Percentiles rank a stretch among this genome's conserved stretches.
These are phyloP conservation scores for Alternaria sp. DNA, from an alignment of 2,329 filamentous ascomycete species.

Conservation along the genomic window DNA sequence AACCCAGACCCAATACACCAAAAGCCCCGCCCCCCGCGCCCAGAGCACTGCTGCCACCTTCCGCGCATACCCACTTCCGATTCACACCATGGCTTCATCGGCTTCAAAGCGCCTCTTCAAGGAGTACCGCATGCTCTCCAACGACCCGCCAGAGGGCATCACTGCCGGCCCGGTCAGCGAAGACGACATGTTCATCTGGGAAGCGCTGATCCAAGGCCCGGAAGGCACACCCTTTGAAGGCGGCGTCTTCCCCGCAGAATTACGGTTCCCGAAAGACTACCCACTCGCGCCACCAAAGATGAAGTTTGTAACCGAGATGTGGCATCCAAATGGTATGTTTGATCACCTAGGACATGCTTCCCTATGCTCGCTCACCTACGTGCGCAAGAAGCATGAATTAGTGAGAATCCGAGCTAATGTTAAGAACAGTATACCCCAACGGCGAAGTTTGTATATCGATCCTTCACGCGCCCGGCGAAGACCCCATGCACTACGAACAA, in stretches of 20 bases:
- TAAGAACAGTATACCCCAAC: conserved; percentile 73
- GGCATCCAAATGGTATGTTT: conserved; percentile 83
- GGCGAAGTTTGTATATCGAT: conserved; percentile 97
- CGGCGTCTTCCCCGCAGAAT: conserved; percentile 87
- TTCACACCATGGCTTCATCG: conserved; percentile 58
- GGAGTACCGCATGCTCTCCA: conserved; percentile 94
- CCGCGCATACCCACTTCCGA: background rate
- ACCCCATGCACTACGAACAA: conserved; percentile 91
- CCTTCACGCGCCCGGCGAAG: conserved; percentile 92
- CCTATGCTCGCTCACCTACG: background rate
- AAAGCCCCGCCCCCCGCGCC: background rate
- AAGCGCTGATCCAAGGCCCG: conserved; percentile 93
- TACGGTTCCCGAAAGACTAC: conserved; percentile 86
- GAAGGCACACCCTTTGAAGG: conserved; percentile 96
- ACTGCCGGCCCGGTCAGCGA: conserved; percentile 92
- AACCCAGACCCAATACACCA: background rate
- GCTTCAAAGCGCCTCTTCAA: conserved; percentile 84
- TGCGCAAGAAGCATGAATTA: background rate
- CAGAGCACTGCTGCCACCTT: background rate
- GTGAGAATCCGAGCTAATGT: background rate
- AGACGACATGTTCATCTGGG: conserved; percentile 96
- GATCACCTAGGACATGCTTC: background rate
- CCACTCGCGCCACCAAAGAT: conserved; percentile 88
- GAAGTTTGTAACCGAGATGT: conserved; percentile 85
- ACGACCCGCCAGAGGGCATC: conserved; percentile 96